Conservation (phyloP, 2,329 filamentous ascomycete genomes). For the Paecilomyces dactylethromorphus region DNA sequence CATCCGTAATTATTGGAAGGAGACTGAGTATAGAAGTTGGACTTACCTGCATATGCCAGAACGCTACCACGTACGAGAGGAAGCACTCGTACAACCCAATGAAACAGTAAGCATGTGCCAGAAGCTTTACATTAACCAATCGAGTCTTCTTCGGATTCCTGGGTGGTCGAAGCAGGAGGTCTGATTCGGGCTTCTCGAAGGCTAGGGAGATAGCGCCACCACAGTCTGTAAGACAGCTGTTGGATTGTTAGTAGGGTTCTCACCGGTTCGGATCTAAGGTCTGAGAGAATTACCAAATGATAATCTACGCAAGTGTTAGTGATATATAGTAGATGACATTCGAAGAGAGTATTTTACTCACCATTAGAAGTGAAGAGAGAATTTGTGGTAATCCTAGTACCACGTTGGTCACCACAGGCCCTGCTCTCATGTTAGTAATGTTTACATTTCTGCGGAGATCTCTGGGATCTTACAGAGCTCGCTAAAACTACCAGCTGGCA, state of each 20-base stretch:
- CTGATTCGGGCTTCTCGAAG: conserved; percentile 70
- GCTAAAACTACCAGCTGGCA: conserved; percentile 66
- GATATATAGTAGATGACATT: neutral
- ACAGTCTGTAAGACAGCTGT: conserved; percentile 68
- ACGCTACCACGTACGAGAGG: conserved; percentile 58
- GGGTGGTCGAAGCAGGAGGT: conserved; percentile 63
- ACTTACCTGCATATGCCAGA: conserved; percentile 53
- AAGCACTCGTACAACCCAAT: conserved; percentile 59
- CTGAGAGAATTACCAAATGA: conserved; percentile 46
- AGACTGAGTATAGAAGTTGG: conserved; percentile 33
- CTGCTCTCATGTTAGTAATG: conserved; percentile 15
- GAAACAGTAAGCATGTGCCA: conserved; percentile 66
- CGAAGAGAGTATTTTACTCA: conserved; percentile 1
- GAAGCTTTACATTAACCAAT: conserved; percentile 66
- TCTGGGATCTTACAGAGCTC: conserved; percentile 49
- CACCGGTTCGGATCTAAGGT: neutral
- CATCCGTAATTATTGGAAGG: too few relatives aligned
- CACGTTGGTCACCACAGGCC: conserved; percentile 69
- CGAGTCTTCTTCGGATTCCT: conserved; percentile 63
- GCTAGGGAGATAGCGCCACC: conserved; percentile 66
- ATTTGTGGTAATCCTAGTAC: conserved; percentile 67
- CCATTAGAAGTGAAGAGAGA: conserved; percentile 65
- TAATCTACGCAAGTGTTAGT: conserved; percentile 34
- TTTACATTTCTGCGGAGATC: conserved; percentile 2
- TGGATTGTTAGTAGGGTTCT: conserved; percentile 10